A percentile compares a stretch with the other conserved stretches of the same genome.
Conservation (phyloP, 1,139 yeast species). For the Pneumocystis wakefieldiae region DNA sequence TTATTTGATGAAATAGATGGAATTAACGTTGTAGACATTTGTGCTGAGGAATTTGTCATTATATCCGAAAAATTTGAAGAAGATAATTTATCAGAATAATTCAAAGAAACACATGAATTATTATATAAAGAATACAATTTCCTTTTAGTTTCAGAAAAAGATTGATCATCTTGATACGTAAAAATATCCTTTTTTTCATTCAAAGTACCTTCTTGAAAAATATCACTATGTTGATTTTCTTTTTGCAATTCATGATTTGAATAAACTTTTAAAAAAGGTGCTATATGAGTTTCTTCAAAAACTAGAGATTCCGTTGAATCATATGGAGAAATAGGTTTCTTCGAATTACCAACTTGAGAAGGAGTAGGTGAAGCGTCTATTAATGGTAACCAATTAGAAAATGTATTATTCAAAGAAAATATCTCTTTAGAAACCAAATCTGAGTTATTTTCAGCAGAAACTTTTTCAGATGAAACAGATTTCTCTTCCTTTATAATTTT, state of each 20-base stretch:
- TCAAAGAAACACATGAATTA: not conserved
- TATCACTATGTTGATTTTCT: not conserved
- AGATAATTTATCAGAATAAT: not conserved
- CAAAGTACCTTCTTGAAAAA: not conserved
- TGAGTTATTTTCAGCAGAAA: no score
- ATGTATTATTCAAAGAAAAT: no score
- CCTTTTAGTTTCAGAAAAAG: not conserved
- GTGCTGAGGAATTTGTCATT: not conserved
- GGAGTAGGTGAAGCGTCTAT: not conserved
- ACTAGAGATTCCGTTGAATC: not conserved
- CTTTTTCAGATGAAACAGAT: no score
- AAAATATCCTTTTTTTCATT: not conserved
- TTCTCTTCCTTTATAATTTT: not conserved
- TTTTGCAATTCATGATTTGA: not conserved
- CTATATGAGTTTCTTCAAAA: not conserved
- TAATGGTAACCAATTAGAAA: no score
- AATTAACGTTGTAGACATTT: not conserved
- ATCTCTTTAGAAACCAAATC: no score
- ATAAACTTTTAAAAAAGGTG: not conserved
- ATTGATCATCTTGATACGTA: not conserved
- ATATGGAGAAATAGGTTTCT: not conserved
- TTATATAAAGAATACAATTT: not conserved
- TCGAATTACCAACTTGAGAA: not conserved
- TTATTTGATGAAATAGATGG: not conserved
- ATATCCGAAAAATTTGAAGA: not conserved